Conservation (phyloP, 306 rosid species). For the Trifolium dubium region DNA sequence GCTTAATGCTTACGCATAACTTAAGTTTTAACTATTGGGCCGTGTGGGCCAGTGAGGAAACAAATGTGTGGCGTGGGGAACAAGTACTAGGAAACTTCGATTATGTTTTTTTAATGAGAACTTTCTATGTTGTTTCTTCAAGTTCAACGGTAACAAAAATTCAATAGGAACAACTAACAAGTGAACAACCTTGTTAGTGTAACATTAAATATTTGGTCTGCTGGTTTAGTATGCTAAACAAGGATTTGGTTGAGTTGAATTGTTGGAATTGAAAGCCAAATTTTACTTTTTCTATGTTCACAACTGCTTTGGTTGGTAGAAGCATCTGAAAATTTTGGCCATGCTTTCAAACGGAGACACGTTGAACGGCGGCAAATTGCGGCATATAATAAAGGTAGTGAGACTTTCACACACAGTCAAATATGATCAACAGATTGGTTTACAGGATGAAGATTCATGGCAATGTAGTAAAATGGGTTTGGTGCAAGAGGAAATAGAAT, state of each 20-base stretch:
- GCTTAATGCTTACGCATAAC: conserved; percentile 23
- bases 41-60: conserved; percentile 36
- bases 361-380: conserved; percentile 2
- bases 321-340: background rate
- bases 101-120: background rate
- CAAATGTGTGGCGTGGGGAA: background rate
- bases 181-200: background rate
- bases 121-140: conserved; percentile 32
- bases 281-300: conserved; percentile 33
- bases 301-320: conserved; percentile 18
- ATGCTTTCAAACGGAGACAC: conserved; percentile 1
- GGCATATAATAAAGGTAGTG: too few species aligned
- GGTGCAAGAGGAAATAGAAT: background rate
- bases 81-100: conserved; percentile 31
- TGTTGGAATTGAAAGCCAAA: background rate
- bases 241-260: background rate
- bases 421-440: conserved; percentile 25
- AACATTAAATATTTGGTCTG: background rate
- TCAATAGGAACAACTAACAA: background rate
- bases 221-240: background rate
- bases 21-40: conserved; percentile 7
- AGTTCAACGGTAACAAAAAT: background rate
- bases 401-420: conserved; percentile 32
- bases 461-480: background rate
- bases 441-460: conserved; percentile 7